A percentile compares a stretch with the other conserved stretches of the same genome.
phyloP scores from a whole-genome alignment of 495 filamentous ascomycete species.

The Copromyces sp. region DNA sequence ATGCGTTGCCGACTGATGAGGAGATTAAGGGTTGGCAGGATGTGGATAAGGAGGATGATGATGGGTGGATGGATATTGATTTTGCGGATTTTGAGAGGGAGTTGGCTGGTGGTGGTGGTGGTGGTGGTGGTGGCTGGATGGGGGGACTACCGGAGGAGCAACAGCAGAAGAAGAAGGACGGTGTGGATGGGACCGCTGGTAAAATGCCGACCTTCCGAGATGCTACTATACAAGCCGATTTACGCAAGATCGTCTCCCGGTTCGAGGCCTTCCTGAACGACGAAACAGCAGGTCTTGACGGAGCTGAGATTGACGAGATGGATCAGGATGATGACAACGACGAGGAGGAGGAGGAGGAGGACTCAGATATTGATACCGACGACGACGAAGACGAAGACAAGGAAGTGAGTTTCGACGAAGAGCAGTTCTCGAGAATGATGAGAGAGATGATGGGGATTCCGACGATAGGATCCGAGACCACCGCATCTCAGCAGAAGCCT shows the following conservation, averaged over 20 bases:
- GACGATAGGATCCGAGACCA: not conserved
- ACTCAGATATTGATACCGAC: slow-evolving; percentile 30
- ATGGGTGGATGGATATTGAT: slow-evolving; percentile 88
- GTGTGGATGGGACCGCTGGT: too few species aligned
- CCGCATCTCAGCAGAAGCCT: not conserved
- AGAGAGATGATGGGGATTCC: slow-evolving; percentile 90
- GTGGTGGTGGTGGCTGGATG: not conserved
- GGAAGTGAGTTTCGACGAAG: slow-evolving; percentile 72
- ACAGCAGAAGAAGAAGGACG: not conserved
- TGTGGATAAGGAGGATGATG: slow-evolving; percentile 57
- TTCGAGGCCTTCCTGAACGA: slow-evolving; percentile 93
- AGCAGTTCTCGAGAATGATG: slow-evolving; percentile 80
- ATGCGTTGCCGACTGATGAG: slow-evolving; percentile 55
- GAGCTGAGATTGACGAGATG: slow-evolving; percentile 67
- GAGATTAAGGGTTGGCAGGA: slow-evolving; percentile 64
- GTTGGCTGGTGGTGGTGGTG: slow-evolving; percentile 34
- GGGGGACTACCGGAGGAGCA: slow-evolving; percentile 12
- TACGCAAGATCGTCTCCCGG: slow-evolving; percentile 78
- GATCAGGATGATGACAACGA: slow-evolving; percentile 47
- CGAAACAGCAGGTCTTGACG: slow-evolving; percentile 67
- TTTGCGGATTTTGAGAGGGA: slow-evolving; percentile 82
- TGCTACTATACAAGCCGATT: slow-evolving; percentile 63
- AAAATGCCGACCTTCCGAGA: slow-evolving; percentile 54
- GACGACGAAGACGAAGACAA: slow-evolving; percentile 53
- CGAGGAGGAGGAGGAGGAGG: slow-evolving; percentile 27